Evolutionary conservation across 2,329 filamentous ascomycete genomes (phyloP), one percentile per base, ranked within the genome.

Genomic region (Diaporthe citriasiana): DNA sequence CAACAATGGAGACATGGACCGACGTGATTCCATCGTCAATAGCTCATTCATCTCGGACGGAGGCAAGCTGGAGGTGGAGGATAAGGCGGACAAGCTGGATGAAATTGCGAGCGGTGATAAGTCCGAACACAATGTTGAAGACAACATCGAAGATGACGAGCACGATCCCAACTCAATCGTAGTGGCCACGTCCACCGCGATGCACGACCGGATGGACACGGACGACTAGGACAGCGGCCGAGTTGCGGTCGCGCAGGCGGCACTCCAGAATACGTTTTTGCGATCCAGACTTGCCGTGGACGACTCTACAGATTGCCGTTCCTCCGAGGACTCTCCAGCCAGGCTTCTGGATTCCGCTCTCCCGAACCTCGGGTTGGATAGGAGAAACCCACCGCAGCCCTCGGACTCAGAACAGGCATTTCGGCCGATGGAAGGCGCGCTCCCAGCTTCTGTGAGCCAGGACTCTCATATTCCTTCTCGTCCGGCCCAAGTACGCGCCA

Each of bases 111-210:
- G 38, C n/a, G 73, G 71, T 33, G 56, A 65, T 22, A 73, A 70
- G 12, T 70, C 80, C 1, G 81, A 82, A 53, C 78, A 79, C 38
- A 60, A 60, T 38, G 27, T 63, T 1, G 81, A 82, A 47, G 78
- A 79, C 25, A 72, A 79, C 70, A 79, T 40, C 19, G 74, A 77
- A 33, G 77, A 79, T 35, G 77, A 77, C 56, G 80, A 81, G 57
- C 80, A 82, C 38, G 78, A 80, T 51, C 74, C 72, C n/a, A 70
- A 76, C 59, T 76, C 76, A 17, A 82, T 81, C 9, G 81, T 82
- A 68, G 72, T 82, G 40, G 82, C 82, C 12, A 81, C 82, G 17
- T 82, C 81, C 73, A 81, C 81, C 33, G 78, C 81, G 60, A 77
- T 80, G 69, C 65, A 71, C 30, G 80, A 79, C 45, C 57, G 66